Evolutionary conservation across 352 stramenopile species (phyloP).

Genomic region (Stramenopiles sp.): DNA sequence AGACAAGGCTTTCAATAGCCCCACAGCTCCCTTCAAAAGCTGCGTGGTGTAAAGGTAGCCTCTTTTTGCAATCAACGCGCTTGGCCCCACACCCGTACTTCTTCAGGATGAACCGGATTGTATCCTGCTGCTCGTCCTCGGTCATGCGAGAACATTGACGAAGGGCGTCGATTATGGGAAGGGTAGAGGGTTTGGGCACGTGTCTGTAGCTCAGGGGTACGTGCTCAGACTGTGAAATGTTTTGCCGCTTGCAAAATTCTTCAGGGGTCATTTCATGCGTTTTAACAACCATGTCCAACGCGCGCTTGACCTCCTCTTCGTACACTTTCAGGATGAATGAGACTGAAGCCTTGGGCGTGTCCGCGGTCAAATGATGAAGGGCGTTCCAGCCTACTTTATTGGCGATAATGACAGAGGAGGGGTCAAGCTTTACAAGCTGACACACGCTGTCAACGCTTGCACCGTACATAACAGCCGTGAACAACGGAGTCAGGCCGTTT

Average conservation of each 20-base stretch:
- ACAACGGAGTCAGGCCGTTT: not conserved
- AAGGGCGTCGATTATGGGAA: too few relatives aligned
- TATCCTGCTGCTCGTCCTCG: not conserved
- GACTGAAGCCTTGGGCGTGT: too few relatives aligned
- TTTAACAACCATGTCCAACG: too few relatives aligned
- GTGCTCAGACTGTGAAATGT: not conserved
- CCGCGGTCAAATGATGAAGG: not conserved
- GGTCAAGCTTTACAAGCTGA: not conserved
- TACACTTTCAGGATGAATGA: too few relatives aligned
- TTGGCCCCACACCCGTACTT: too few relatives aligned
- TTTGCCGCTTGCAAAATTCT: not conserved
- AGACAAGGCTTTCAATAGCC: too few relatives aligned
- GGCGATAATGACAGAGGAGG: not conserved
- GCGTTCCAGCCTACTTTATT: not conserved
- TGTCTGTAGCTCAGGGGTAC: too few relatives aligned
- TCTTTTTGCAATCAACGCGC: not conserved
- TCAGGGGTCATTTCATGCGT: not conserved
- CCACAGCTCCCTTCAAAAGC: not conserved
- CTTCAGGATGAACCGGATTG: not conserved
- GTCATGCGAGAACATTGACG: too few relatives aligned
- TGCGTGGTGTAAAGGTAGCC: not conserved
- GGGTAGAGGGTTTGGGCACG: too few relatives aligned
- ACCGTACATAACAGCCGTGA: slow-evolving; percentile 2
- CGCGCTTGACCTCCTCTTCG: too few relatives aligned
- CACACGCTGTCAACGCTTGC: not conserved